Evolutionary conservation across 2,329 filamentous ascomycete species (phyloP).

Genomic region (Calonectria ilicicola): DNA sequence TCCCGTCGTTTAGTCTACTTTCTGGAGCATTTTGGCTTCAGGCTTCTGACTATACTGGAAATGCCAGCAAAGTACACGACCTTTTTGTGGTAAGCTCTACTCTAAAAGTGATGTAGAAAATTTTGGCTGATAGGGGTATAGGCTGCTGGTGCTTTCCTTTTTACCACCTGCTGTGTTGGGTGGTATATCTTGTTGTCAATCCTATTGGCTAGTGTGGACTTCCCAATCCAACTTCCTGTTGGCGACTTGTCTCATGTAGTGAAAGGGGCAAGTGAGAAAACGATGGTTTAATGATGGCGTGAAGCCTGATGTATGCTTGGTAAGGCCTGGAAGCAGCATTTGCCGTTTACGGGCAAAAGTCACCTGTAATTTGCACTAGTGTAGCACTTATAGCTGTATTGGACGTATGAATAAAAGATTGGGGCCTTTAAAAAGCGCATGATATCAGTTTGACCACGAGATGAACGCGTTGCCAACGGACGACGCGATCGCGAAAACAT

Average conservation of each 20-base stretch:
- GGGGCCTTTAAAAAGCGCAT: neutral
- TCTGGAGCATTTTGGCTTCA: neutral
- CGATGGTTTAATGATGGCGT: neutral
- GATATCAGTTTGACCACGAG: neutral
- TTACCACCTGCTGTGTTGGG: constrained; percentile 39
- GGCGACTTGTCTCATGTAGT: constrained; percentile 64
- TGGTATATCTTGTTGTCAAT: constrained; percentile 68
- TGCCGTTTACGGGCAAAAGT: neutral
- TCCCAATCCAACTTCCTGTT: constrained; percentile 65
- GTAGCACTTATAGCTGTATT: too few species aligned
- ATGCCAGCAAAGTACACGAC: neutral
- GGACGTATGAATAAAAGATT: neutral
- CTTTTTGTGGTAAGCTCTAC: neutral
- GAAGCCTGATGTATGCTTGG: neutral
- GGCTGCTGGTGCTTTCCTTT: neutral
- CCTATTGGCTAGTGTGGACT: constrained; percentile 65
- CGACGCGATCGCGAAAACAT: neutral
- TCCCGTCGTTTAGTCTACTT: constrained; percentile 40
- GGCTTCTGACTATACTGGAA: neutral
- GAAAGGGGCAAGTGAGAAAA: constrained; percentile 19
- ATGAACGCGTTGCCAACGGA: too few species aligned
- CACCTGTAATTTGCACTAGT: neutral
- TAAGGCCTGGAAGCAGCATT: neutral
- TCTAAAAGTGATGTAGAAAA: rapidly evolving
- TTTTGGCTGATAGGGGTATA: neutral